phyloP scores from a whole-genome alignment of 2,329 filamentous ascomycete genomes.

The Furcasterigmium furcatum region DNA sequence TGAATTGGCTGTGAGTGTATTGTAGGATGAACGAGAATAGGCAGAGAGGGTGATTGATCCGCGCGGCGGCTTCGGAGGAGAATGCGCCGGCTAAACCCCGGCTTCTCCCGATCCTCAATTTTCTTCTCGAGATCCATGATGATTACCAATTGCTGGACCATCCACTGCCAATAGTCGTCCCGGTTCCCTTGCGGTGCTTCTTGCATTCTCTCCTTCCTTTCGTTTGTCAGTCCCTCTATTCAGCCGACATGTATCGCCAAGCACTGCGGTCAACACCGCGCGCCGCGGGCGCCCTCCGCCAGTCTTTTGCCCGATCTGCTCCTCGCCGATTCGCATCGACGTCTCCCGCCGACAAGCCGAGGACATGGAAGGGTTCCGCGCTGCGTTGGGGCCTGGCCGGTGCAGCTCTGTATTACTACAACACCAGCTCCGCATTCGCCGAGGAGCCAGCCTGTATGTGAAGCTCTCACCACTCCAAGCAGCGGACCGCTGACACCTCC shows the following conservation, averaged over 20 bases:
- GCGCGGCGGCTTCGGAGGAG: neutral
- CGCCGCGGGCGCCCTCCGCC: slow-evolving; percentile 37
- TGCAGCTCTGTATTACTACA: slow-evolving; percentile 88
- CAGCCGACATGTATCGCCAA: slow-evolving; percentile 43
- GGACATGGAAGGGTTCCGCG: slow-evolving; percentile 78
- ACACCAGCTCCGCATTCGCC: slow-evolving; percentile 82
- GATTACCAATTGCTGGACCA: slow-evolving; percentile 12
- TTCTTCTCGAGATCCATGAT: slow-evolving; percentile 7
- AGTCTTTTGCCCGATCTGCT: slow-evolving; percentile 30
- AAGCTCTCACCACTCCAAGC: no score
- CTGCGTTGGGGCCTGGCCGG: slow-evolving; percentile 73
- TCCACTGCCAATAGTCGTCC: neutral
- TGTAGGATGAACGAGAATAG: no score
- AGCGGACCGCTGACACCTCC: neutral
- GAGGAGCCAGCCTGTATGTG: slow-evolving; percentile 77
- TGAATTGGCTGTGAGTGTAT: no score
- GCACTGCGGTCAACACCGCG: slow-evolving; percentile 45
- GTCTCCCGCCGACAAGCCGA: slow-evolving; percentile 58
- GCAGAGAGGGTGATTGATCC: no score
- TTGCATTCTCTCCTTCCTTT: slow-evolving; percentile 6
- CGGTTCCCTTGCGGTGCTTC: slow-evolving; percentile 9
- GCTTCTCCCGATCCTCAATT: slow-evolving; percentile 7
- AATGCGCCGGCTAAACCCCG: slow-evolving; percentile 13
- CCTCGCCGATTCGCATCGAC: slow-evolving; percentile 53
- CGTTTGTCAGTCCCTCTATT: slow-evolving; percentile 17